These are phyloP conservation scores for Brassica rapa DNA, from an alignment of 345 rosid species.

Conservation along the genomic window DNA sequence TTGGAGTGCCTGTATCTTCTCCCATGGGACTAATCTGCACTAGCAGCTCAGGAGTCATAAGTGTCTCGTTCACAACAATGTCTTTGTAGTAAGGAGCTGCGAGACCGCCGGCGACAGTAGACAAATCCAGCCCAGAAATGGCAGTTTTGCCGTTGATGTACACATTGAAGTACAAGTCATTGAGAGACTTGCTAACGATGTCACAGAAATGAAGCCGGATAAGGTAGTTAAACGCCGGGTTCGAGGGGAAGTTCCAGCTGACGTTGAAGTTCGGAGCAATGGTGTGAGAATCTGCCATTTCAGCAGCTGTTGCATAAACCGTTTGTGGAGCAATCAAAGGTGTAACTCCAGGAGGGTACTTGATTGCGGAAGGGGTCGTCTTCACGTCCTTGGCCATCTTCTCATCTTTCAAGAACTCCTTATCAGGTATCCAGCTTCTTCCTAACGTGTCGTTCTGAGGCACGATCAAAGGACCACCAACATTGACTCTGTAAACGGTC, in stretches of 20 bases:
- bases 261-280: constrained; percentile 56
- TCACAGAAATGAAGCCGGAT: constrained; percentile 79
- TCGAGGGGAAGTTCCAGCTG: constrained; percentile 65
- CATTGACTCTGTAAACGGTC: constrained; percentile 63
- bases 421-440: constrained; percentile 64
- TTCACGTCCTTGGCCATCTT: constrained; percentile 43
- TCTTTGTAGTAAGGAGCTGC: constrained; percentile 69
- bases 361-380: constrained; percentile 48
- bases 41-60: constrained; percentile 46
- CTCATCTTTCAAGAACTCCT: constrained; percentile 49
- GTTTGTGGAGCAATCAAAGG: constrained; percentile 67
- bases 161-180: constrained; percentile 71
- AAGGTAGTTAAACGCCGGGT: constrained; percentile 55
- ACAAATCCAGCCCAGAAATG: constrained; percentile 68
- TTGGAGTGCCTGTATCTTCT: constrained; percentile 51
- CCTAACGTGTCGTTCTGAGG: constrained; percentile 59
- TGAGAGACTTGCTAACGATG: constrained; percentile 68
- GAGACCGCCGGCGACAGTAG: constrained; percentile 46
- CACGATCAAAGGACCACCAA: constrained; percentile 71
- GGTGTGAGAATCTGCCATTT: constrained; percentile 60
- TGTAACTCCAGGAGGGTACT: constrained; percentile 51
- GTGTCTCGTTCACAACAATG: constrained; percentile 60
- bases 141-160: constrained; percentile 66
- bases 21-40: constrained; percentile 68
- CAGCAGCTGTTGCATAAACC: constrained; percentile 61